Conservation (phyloP, 371 early-diverging fungal genomes). For the Apophysomyces trapeziformis region DNA sequence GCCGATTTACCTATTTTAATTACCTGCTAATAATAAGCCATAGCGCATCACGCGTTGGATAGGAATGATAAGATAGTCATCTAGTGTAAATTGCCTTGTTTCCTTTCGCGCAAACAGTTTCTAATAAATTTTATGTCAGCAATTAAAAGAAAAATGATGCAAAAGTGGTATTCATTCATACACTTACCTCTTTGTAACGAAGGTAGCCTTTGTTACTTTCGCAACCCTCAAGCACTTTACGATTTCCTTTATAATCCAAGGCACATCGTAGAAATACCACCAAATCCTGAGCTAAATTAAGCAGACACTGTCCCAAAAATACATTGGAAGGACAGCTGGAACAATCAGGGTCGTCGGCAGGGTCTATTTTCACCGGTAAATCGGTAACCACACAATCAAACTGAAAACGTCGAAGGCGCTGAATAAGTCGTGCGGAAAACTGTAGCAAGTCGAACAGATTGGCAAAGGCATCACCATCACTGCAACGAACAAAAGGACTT, state of each 20-base stretch:
- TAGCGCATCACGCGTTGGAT: constrained; percentile 48
- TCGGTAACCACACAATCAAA: constrained; percentile 2
- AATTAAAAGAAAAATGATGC: too few species aligned
- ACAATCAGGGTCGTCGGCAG: background rate
- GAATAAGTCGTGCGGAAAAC: constrained; percentile 32
- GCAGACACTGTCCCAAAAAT: constrained; percentile 29
- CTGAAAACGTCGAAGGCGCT: constrained; percentile 26
- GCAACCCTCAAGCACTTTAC: constrained; percentile 21
- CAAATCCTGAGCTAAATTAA: constrained; percentile 30
- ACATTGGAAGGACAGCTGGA: constrained; percentile 7
- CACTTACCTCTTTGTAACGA: constrained; percentile 23
- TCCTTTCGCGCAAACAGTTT: constrained; percentile 36
- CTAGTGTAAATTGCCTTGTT: constrained; percentile 39
- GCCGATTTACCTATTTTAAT: background rate
- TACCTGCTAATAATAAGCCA: constrained; percentile 42
- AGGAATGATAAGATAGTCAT: constrained; percentile 47
- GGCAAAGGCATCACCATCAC: constrained; percentile 33
- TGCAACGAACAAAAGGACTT: constrained; percentile 21
- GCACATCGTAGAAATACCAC: constrained; percentile 40
- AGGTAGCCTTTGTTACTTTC: constrained; percentile 28
- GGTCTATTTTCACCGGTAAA: background rate
- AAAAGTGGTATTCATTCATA: too few species aligned
- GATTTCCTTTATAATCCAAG: constrained; percentile 40
- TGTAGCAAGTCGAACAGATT: constrained; percentile 34
- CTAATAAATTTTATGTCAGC: background rate